Conservation (phyloP, 2,329 filamentous ascomycete genomes). For the Penicillium sp. region DNA sequence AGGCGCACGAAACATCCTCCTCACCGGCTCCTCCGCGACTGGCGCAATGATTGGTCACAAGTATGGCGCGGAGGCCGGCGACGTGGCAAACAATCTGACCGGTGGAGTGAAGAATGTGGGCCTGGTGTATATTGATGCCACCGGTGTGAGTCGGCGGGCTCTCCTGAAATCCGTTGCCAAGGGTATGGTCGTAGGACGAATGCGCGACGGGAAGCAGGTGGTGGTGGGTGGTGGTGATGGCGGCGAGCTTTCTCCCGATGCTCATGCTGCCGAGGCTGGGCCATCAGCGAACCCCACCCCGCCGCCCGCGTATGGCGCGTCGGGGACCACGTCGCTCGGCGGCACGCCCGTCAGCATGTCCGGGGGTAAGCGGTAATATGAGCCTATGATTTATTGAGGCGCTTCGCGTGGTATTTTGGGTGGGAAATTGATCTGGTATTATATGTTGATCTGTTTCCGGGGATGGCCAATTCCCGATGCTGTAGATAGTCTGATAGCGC, state of each 20-base stretch:
- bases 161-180: slow-evolving; percentile 94
- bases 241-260: slow-evolving; percentile 32
- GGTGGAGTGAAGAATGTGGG: slow-evolving; percentile 94
- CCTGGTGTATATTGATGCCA: slow-evolving; percentile 94
- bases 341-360: slow-evolving; percentile 28
- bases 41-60: slow-evolving; percentile 84
- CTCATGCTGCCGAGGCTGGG: slow-evolving; percentile 22
- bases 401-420: background rate
- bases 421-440: background rate
- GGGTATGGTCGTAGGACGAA: slow-evolving; percentile 69
- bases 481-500: background rate
- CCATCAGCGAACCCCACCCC: slow-evolving; percentile 39
- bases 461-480: background rate
- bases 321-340: slow-evolving; percentile 35
- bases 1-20: slow-evolving; percentile 75
- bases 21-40: slow-evolving; percentile 73
- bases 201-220: slow-evolving; percentile 51
- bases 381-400: background rate
- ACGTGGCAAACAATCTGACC: slow-evolving; percentile 72
- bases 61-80: slow-evolving; percentile 82
- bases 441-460: background rate
- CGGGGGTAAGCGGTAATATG: slow-evolving; percentile 32
- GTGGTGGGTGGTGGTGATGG: slow-evolving; percentile 50
- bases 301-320: slow-evolving; percentile 42
- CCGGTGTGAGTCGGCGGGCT: slow-evolving; percentile 84